Conservation (phyloP, 768 basidiomycete species). For the Kwoniella sp. region DNA sequence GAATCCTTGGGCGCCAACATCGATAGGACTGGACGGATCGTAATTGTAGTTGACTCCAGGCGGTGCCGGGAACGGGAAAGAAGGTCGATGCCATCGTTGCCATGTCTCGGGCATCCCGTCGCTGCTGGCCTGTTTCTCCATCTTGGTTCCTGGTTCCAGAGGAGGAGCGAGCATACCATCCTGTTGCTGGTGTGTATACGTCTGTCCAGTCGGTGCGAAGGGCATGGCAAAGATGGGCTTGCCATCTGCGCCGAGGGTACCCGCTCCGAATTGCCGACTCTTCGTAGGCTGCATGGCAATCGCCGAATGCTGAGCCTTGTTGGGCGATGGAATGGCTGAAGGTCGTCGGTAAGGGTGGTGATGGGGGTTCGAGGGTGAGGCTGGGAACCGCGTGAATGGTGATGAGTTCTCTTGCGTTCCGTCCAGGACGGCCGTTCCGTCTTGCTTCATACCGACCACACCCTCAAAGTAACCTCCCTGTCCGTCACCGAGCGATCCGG, state of each 20-base stretch:
- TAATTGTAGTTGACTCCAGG: slow-evolving; percentile 27
- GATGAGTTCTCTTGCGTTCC: slow-evolving; percentile 9
- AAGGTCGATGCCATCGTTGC: slow-evolving; percentile 46
- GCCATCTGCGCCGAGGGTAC: slow-evolving; percentile 18
- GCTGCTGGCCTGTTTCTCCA: slow-evolving; percentile 26
- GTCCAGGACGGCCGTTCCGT: slow-evolving; percentile 32
- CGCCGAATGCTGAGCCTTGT: neutral
- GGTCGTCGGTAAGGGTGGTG: slow-evolving; percentile 30
- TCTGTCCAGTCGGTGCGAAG: slow-evolving; percentile 15
- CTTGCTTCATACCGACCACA: slow-evolving; percentile 32
- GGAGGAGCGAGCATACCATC: slow-evolving; percentile 23
- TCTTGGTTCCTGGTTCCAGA: slow-evolving; percentile 14
- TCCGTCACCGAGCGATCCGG: slow-evolving; percentile 13
- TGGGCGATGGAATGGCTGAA: slow-evolving; percentile 7
- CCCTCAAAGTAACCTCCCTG: slow-evolving; percentile 41
- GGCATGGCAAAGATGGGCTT: slow-evolving; percentile 40
- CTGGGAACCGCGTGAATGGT: slow-evolving; percentile 17
- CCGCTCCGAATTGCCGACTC: slow-evolving; percentile 6
- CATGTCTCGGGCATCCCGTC: slow-evolving; percentile 21
- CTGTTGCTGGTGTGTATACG: slow-evolving; percentile 2
- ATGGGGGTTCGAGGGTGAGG: slow-evolving; percentile 14
- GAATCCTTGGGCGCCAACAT: slow-evolving; percentile 15
- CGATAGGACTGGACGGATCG: slow-evolving; percentile 23
- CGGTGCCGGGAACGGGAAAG: slow-evolving; percentile 47
- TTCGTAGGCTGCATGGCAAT: neutral